A percentile compares a stretch with the other conserved stretches of the same genome.
These are phyloP conservation scores for Mycosarcoma maydis DNA, from an alignment of 1,284 basidiomycete species.

Conservation along the genomic window DNA sequence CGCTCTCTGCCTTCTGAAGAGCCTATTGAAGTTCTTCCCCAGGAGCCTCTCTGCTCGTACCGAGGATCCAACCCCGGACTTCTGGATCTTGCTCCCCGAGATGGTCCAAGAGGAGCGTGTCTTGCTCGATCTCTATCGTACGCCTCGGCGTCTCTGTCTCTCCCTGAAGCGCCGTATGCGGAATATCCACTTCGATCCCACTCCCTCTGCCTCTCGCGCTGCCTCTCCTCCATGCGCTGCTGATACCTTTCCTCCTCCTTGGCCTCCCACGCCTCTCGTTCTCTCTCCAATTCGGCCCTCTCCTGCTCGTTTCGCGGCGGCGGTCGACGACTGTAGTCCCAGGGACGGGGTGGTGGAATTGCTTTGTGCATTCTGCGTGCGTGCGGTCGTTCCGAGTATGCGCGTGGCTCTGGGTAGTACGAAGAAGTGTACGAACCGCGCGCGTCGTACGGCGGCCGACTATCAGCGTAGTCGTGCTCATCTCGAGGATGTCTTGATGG, in stretches of 20 bases:
- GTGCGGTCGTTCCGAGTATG: slow-evolving; percentile 9
- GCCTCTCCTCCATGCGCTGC: slow-evolving; percentile 33
- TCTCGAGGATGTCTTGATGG: slow-evolving; percentile 11
- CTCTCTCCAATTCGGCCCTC: slow-evolving; percentile 24
- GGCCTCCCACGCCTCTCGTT: slow-evolving; percentile 37
- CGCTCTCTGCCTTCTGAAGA: slow-evolving; percentile 26
- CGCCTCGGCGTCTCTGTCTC: slow-evolving; percentile 10
- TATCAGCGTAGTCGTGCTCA: slow-evolving; percentile 15
- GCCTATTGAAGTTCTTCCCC: slow-evolving; percentile 15
- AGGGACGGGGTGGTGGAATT: slow-evolving; percentile 34
- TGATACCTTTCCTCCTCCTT: slow-evolving; percentile 34
- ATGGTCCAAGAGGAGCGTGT: slow-evolving; percentile 6
- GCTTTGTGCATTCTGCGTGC: slow-evolving; percentile 25
- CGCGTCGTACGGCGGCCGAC: slow-evolving; percentile 6
- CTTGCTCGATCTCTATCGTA: slow-evolving; percentile 15
- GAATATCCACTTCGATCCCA: slow-evolving; percentile 6
- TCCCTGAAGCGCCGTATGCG: slow-evolving; percentile 4
- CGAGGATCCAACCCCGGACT: slow-evolving; percentile 20
- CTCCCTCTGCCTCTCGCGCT: slow-evolving; percentile 21
- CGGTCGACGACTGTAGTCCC: slow-evolving; percentile 39
- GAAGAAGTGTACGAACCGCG: slow-evolving; percentile 20
- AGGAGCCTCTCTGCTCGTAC: slow-evolving; percentile 14
- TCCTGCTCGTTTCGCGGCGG: slow-evolving; percentile 33
- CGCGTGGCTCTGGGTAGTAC: slow-evolving; percentile 26
- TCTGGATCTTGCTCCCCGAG: slow-evolving; percentile 17